Evolutionary conservation across 169 alveolate species (phyloP).

Genomic region (Theileria luwenshuni): DNA sequence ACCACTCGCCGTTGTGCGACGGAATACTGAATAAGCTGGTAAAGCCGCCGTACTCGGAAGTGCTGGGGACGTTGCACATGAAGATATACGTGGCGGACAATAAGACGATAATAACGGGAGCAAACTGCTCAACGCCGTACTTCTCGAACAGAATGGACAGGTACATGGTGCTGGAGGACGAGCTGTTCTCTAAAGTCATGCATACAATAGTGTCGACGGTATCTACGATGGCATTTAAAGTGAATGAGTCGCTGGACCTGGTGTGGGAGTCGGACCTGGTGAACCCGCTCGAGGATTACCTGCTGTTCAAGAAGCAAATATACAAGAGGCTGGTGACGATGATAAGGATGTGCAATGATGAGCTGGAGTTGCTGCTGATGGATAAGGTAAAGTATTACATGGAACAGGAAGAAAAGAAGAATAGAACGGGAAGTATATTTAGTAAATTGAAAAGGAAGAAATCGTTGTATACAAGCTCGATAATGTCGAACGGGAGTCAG

Average conservation of each 20-base stretch:
- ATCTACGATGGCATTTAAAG: conserved; percentile 67
- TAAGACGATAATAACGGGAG: conserved; percentile 70
- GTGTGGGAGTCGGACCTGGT: conserved; percentile 73
- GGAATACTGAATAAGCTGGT: conserved; percentile 55
- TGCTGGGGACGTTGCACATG: conserved; percentile 78
- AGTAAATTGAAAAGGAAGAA: not conserved
- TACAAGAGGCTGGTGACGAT: conserved; percentile 28
- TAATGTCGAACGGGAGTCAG: not conserved
- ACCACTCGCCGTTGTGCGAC: conserved; percentile 75
- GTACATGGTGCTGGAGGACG: conserved; percentile 69
- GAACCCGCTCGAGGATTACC: conserved; percentile 71
- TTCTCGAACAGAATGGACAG: conserved; percentile 74
- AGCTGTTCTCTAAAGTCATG: conserved; percentile 70
- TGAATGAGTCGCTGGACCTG: conserved; percentile 40
- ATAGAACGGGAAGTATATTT: not conserved
- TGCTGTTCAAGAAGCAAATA: conserved; percentile 61
- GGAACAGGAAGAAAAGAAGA: not conserved
- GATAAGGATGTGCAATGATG: conserved; percentile 60
- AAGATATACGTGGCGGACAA: conserved; percentile 74
- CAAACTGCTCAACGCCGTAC: conserved; percentile 72
- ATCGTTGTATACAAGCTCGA: not conserved
- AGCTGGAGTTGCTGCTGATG: conserved; percentile 19
- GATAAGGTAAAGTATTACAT: conserved; percentile 5
- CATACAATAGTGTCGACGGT: conserved; percentile 70
- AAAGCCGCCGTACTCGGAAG: conserved; percentile 72